A percentile compares a stretch with the other conserved stretches of the same genome.
Evolutionary conservation across 805 yeast genomes (phyloP).

Genomic region (Myxozyma vanderwaltii): DNA sequence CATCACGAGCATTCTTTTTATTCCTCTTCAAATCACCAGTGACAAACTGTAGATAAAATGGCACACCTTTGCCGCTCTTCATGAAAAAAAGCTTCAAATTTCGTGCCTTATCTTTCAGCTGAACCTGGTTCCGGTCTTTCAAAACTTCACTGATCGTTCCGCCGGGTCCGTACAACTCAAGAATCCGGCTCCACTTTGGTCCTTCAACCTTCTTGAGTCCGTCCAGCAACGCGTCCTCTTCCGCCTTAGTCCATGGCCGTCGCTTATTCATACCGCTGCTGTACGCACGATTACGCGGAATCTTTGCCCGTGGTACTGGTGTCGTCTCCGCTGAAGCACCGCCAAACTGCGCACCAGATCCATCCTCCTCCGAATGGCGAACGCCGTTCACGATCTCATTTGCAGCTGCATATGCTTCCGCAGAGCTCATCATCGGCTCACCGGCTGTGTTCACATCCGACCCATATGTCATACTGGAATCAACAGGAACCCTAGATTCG

Average conservation of each 20-base stretch:
- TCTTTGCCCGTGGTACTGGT: background rate
- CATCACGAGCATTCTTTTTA: background rate
- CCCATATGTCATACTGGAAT: slow-evolving; percentile 9
- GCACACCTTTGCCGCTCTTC: slow-evolving; percentile 73
- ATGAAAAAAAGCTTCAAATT: slow-evolving; percentile 89
- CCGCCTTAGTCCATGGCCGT: slow-evolving; percentile 84
- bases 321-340: background rate
- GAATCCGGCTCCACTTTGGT: slow-evolving; percentile 89
- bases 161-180: slow-evolving; percentile 92
- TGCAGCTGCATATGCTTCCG: slow-evolving; percentile 13
- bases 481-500: slow-evolving; percentile 22
- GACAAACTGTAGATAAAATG: slow-evolving; percentile 75
- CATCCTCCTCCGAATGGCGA: background rate
- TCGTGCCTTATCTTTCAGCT: slow-evolving; percentile 93
- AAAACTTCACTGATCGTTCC: slow-evolving; percentile 81
- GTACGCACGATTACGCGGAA: slow-evolving; percentile 13
- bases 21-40: slow-evolving; percentile 66
- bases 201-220: slow-evolving; percentile 79
- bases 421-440: background rate
- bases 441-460: background rate
- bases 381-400: slow-evolving; percentile 1
- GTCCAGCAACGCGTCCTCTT: slow-evolving; percentile 78
- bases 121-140: slow-evolving; percentile 87
- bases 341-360: background rate
- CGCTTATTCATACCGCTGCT: slow-evolving; percentile 45